These are phyloP conservation scores for Haberlea rhodopensis DNA, from an alignment of 257 asterid species.

Conservation along the genomic window DNA sequence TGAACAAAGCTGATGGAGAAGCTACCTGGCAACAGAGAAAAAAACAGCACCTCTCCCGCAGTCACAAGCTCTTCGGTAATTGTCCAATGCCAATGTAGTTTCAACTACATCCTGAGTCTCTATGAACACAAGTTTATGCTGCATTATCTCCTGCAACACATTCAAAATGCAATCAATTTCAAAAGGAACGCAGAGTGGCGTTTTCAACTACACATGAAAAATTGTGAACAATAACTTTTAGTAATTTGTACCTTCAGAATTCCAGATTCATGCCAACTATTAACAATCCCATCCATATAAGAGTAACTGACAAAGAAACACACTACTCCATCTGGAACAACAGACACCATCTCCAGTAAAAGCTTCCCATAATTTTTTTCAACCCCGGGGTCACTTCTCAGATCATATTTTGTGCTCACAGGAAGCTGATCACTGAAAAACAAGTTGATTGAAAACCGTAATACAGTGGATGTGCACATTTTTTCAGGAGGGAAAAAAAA, in stretches of 20 bases:
- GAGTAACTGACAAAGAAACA: slow-evolving; percentile 98
- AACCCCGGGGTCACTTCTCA: slow-evolving; percentile 98
- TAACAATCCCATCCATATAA: slow-evolving; percentile 97
- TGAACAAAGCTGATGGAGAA: slow-evolving; percentile 7
- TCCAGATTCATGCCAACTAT: slow-evolving; percentile 98
- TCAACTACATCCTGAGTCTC: slow-evolving; percentile 99
- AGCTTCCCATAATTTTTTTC: slow-evolving; percentile 96
- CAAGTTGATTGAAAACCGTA: slow-evolving; percentile 11
- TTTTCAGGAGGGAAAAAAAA: background rate
- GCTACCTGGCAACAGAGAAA: slow-evolving; percentile 97
- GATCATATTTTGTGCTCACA: slow-evolving; percentile 92
- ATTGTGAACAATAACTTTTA: background rate
- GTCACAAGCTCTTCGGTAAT: slow-evolving; percentile 97
- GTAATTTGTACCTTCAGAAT: slow-evolving; percentile 64
- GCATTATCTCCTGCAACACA: slow-evolving; percentile 89
- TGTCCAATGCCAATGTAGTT: slow-evolving; percentile 94
- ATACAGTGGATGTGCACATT: slow-evolving; percentile 2
- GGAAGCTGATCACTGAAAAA: slow-evolving; percentile 92
- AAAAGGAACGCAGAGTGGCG: slow-evolving; percentile 16
- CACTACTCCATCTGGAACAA: slow-evolving; percentile 97
- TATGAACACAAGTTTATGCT: slow-evolving; percentile 92
- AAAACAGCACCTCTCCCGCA: slow-evolving; percentile 99
- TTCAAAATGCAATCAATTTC: slow-evolving; percentile 15
- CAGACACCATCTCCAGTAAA: slow-evolving; percentile 89
- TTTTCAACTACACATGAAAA: background rate